phyloP scores from a whole-genome alignment of 2,329 filamentous ascomycete genomes.

The Sporothrix inflata region DNA sequence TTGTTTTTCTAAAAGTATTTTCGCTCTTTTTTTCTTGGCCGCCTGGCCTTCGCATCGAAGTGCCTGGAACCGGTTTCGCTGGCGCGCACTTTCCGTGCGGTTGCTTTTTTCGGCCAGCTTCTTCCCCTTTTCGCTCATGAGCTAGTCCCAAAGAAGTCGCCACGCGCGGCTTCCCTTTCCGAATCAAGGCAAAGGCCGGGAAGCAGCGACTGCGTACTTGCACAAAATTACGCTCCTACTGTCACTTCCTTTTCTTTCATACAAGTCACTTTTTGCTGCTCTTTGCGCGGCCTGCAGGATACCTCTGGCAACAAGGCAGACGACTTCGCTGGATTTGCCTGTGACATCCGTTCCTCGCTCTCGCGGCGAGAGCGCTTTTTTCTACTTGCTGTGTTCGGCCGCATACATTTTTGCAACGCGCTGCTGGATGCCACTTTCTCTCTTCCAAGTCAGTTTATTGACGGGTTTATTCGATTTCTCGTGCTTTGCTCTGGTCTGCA shows the following conservation, averaged over 20 bases:
- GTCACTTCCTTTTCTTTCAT: neutral
- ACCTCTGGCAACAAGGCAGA: neutral
- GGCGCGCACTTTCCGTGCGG: neutral
- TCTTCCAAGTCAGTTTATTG: neutral
- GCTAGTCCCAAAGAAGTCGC: slow-evolving; percentile 26
- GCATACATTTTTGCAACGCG: neutral
- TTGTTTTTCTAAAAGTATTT: neutral
- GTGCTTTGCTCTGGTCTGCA: neutral
- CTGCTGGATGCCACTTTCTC: neutral
- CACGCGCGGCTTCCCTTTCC: slow-evolving; percentile 26
- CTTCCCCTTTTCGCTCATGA: neutral
- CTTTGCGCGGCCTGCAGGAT: neutral
- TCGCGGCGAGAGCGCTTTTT: slow-evolving; percentile 9
- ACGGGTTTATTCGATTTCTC: neutral
- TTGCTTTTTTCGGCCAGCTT: slow-evolving; percentile 24
- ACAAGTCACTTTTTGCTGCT: neutral
- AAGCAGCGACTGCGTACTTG: neutral
- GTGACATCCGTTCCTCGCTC: neutral
- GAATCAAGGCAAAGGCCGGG: slow-evolving; percentile 27
- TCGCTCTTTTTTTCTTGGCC: neutral
- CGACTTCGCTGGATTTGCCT: neutral
- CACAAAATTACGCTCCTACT: slow-evolving; percentile 6
- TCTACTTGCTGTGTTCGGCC: slow-evolving; percentile 13
- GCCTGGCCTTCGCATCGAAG: neutral
- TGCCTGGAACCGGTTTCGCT: neutral